Base-by-base conservation (phyloP, 805 yeast species). In the Suhomyces canberraensis region DNA sequence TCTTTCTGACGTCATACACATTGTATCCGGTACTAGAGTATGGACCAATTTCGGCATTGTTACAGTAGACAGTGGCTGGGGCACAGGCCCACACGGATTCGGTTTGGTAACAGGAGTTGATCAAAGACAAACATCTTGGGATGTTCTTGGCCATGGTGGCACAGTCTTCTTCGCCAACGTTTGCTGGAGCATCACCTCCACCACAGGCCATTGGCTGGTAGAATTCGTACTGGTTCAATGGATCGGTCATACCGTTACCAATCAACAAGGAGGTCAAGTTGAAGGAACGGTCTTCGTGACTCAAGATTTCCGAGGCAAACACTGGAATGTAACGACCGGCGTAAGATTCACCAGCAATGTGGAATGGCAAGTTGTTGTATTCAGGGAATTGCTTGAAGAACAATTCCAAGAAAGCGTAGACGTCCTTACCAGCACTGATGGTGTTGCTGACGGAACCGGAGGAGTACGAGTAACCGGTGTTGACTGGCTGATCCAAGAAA, bases 161-260 rank as follows among this genome's bases (percentile, higher is more conserved):
- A 66, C 96, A 87, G 44, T 77, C 78, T 36, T 75, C 79, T n/a
- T 79, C 80, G 13, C 75, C 66, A 45, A 88, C 68, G 2, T 88
- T 88, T 13, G 90, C 69, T 14, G 81, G 81, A 52, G 79, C 79
- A 4, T 96, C 96, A 46, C 96, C 95, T 47, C 74, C 58, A 36
- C 95, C 93, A 63, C 98, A 91, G 3, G 95, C 95, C 97, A 91
- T 90, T 46, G 95, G 95, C 60, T 83, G 78, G 56, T 87, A 89
- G 60, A 80, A 79, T 40, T 75, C 75, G 54, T 83, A 81, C 69
- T 89, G 96, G 30, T 76, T 73, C 41, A 83, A 67, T 3, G 95
- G 84, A 59, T 88, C 95, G 24, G 95, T 87, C 48, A 90, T 76
- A 36, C 98, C 97, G 58, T 90, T 90, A 44, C 98, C 98, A 52